phyloP scores from a whole-genome alignment of 2,329 filamentous ascomycete genomes.

The Aureobasidium namibiae region DNA sequence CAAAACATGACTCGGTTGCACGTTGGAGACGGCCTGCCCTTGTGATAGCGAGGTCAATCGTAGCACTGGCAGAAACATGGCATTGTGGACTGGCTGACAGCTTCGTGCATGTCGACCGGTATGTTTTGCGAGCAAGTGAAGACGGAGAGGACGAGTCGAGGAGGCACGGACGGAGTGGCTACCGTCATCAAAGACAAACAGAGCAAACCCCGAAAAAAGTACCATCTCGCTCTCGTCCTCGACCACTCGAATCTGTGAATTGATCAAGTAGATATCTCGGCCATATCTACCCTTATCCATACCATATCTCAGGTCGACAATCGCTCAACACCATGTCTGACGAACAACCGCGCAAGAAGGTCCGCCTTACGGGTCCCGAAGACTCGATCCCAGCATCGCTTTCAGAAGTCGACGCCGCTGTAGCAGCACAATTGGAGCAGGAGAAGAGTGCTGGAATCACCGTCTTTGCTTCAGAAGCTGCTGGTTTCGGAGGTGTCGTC shows the following conservation, averaged over 20 bases:
- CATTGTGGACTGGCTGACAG: background rate
- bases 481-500: conserved; percentile 55
- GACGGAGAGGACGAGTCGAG: background rate
- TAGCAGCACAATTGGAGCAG: conserved; percentile 26
- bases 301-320: no score
- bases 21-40: background rate
- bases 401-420: background rate
- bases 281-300: background rate
- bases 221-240: background rate
- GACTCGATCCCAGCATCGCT: background rate
- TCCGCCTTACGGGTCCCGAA: conserved; percentile 10
- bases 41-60: no score
- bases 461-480: conserved; percentile 51
- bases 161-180: background rate
- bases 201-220: conserved; percentile 6
- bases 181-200: conserved; percentile 5
- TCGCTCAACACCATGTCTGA: conserved; percentile 1
- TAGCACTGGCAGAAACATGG: background rate
- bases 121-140: background rate
- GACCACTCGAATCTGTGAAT: background rate
- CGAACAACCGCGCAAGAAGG: conserved; percentile 14
- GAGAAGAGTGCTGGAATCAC: conserved; percentile 51
- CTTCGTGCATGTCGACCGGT: background rate
- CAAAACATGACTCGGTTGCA: background rate
- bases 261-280: background rate